Evolutionary conservation across 2,329 filamentous ascomycete species (phyloP).

Genomic region (Pseudopyricularia javanii): DNA sequence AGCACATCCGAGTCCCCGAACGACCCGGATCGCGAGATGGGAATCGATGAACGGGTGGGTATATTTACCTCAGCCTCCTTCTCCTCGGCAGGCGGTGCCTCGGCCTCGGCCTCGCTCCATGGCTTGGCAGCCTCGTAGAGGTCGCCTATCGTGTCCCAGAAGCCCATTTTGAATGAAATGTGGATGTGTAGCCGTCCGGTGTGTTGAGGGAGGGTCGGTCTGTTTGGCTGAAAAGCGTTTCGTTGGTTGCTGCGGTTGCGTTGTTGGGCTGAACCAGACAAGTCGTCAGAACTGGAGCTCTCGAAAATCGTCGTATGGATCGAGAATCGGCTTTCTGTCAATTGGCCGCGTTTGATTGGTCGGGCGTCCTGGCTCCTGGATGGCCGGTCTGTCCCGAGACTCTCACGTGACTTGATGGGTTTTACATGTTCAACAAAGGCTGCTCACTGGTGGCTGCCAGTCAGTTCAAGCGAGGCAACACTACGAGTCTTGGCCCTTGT

Average conservation of each 20-base stretch:
- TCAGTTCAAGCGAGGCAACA: too few species aligned
- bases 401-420: neutral
- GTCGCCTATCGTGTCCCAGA: slow-evolving; percentile 54
- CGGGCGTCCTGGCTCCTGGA: neutral
- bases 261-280: neutral
- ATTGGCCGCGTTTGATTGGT: neutral
- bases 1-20: neutral
- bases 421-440: neutral
- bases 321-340: slow-evolving; percentile 7
- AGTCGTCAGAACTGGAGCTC: neutral
- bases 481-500: too few species aligned
- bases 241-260: neutral
- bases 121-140: slow-evolving; percentile 53
- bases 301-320: slow-evolving; percentile 2
- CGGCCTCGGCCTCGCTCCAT: slow-evolving; percentile 52
- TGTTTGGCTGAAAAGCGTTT: neutral
- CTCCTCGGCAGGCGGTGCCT: slow-evolving; percentile 54
- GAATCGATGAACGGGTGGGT: neutral
- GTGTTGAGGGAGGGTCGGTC: slow-evolving; percentile 12
- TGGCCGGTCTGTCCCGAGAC: neutral
- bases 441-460: too few species aligned
- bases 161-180: slow-evolving; percentile 45
- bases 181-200: slow-evolving; percentile 5
- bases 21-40: neutral
- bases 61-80: slow-evolving; percentile 36